Conservation (phyloP, 2,329 filamentous ascomycete species). For the Aspergillus pseudoviridinutans region DNA sequence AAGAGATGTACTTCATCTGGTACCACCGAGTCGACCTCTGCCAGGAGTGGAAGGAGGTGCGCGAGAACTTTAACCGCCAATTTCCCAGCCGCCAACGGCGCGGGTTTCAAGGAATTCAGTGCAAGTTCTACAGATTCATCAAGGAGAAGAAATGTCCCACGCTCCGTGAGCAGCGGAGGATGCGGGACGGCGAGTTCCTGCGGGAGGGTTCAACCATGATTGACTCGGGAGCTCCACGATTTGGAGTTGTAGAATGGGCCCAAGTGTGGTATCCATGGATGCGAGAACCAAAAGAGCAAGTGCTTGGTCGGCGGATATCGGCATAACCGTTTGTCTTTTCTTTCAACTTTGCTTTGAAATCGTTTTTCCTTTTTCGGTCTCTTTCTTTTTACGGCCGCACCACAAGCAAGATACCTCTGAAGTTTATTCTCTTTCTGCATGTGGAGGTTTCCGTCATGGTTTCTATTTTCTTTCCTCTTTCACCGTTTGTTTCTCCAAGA, state of each 20-base stretch:
- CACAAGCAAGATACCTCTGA: neutral
- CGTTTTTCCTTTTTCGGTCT: neutral
- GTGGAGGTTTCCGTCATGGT: neutral
- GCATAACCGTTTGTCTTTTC: slow-evolving; percentile 6
- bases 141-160: slow-evolving; percentile 43
- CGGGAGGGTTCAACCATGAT: slow-evolving; percentile 25
- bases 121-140: slow-evolving; percentile 49
- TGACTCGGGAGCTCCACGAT: slow-evolving; percentile 30
- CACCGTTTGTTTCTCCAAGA: neutral
- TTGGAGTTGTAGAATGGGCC: slow-evolving; percentile 39
- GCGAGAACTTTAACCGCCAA: slow-evolving; percentile 41
- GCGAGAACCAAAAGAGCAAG: slow-evolving; percentile 29
- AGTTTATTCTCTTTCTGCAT: neutral
- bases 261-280: slow-evolving; percentile 44
- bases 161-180: slow-evolving; percentile 39
- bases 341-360: neutral
- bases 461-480: neutral
- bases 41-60: slow-evolving; percentile 45
- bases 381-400: neutral
- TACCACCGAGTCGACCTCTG: slow-evolving; percentile 46
- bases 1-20: slow-evolving; percentile 49
- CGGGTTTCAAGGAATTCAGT: slow-evolving; percentile 46
- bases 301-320: slow-evolving; percentile 13
- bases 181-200: slow-evolving; percentile 39
- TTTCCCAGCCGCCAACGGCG: slow-evolving; percentile 39